These are phyloP conservation scores for Meyerozyma athensensis DNA, from an alignment of 1,139 yeast species.

Conservation along the genomic window DNA sequence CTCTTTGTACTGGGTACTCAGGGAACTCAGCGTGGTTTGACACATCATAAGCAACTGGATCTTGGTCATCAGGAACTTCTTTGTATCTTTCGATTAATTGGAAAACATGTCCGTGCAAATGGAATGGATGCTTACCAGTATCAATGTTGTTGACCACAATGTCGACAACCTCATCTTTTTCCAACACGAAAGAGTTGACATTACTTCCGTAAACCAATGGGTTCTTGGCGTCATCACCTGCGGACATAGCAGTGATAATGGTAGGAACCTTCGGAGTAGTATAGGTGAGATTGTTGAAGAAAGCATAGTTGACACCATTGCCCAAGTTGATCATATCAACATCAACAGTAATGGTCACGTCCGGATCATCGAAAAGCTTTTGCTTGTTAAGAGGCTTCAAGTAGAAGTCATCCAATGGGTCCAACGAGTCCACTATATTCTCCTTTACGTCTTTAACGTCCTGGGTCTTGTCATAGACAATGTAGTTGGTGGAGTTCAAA, in stretches of 20 bases:
- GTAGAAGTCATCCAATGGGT: constrained; percentile 60
- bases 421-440: constrained; percentile 37
- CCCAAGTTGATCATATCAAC: constrained; percentile 75
- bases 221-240: constrained; percentile 56
- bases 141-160: constrained; percentile 67
- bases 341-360: constrained; percentile 57
- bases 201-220: constrained; percentile 59
- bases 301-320: constrained; percentile 84
- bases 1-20: constrained; percentile 62
- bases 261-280: constrained; percentile 79
- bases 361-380: constrained; percentile 59
- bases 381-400: constrained; percentile 52
- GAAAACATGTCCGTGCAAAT: constrained; percentile 77
- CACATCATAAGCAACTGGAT: constrained; percentile 38
- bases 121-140: constrained; percentile 85
- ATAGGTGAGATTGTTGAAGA: constrained; percentile 82
- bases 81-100: constrained; percentile 46
- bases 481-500: constrained; percentile 67
- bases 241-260: constrained; percentile 65
- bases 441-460: constrained; percentile 27
- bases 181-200: constrained; percentile 68
- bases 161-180: constrained; percentile 64
- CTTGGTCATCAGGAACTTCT: constrained; percentile 29
- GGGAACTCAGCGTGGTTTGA: constrained; percentile 29
- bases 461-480: constrained; percentile 46